Conservation (phyloP, 2,329 filamentous ascomycete species). For the Blumeria graminis region DNA sequence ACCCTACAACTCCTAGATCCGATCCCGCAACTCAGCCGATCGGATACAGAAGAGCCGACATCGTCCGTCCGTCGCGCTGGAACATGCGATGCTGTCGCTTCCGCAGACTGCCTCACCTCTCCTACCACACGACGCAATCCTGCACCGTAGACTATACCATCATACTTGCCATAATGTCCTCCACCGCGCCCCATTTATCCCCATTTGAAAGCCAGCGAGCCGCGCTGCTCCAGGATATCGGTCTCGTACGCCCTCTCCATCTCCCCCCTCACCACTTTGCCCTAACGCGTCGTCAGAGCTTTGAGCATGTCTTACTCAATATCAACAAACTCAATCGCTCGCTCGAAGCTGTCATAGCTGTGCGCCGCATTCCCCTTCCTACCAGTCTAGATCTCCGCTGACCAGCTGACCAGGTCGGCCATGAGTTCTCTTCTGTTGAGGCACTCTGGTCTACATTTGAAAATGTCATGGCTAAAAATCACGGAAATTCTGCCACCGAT, state of each 20-base stretch:
- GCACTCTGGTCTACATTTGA: conserved; percentile 95
- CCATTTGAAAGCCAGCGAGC: conserved; percentile 52
- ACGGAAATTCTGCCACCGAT: conserved; percentile 10
- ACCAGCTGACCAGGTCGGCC: conserved; percentile 40
- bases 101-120: too few species aligned
- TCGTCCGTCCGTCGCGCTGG: too few species aligned
- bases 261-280: not conserved
- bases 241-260: conserved; percentile 26
- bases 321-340: conserved; percentile 89
- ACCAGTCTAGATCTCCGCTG: not conserved
- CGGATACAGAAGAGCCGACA: too few species aligned
- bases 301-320: conserved; percentile 84
- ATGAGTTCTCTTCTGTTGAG: conserved; percentile 93
- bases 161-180: too few species aligned
- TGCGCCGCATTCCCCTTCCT: conserved; percentile 18
- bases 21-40: too few species aligned
- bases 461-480: conserved; percentile 67
- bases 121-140: too few species aligned
- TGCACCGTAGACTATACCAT: too few species aligned
- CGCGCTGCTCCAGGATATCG: conserved; percentile 46
- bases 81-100: too few species aligned
- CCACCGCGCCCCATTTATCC: too few species aligned
- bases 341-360: conserved; percentile 73
- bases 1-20: too few species aligned
- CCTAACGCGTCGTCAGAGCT: conserved; percentile 22